A percentile compares a stretch with the other conserved stretches of the same genome.
These are phyloP conservation scores for Inga oerstediana DNA, from an alignment of 306 rosid species.

Conservation along the genomic window DNA sequence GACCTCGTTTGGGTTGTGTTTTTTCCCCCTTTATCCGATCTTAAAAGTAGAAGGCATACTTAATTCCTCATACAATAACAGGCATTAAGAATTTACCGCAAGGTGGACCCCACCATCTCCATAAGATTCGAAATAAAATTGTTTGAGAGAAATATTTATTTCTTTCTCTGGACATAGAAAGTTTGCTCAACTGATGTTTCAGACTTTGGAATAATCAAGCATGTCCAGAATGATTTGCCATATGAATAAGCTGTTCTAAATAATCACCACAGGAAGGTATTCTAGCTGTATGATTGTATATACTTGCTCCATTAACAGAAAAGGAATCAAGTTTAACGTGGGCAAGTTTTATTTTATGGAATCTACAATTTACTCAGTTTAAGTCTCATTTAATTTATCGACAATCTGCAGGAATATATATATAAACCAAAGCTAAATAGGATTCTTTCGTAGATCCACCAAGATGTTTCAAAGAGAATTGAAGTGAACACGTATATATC, in stretches of 20 bases:
- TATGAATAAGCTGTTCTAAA: constrained; percentile 1
- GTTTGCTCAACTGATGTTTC: constrained; percentile 7
- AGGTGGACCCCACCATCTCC: neutral
- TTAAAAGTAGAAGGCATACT: neutral
- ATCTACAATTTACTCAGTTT: neutral
- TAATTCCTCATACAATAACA: neutral
- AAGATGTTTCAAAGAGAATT: neutral
- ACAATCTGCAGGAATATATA: neutral
- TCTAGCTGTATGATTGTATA: neutral
- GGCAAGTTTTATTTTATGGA: constrained; percentile 11
- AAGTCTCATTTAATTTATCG: neutral
- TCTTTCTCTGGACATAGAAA: neutral
- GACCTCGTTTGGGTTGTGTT: neutral
- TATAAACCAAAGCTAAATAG: neutral
- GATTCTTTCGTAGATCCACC: neutral
- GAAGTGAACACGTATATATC: neutral
- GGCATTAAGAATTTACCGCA: neutral
- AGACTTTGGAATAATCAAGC: neutral
- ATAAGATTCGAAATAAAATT: neutral
- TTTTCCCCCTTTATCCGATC: neutral
- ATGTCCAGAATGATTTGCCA: neutral
- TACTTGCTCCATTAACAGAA: neutral
- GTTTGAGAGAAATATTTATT: neutral
- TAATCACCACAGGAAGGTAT: neutral
- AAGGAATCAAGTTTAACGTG: neutral